A percentile compares a stretch with the other conserved stretches of the same genome.
Conservation (phyloP, 805 yeast species). For the Cyberlindnera maritima region DNA sequence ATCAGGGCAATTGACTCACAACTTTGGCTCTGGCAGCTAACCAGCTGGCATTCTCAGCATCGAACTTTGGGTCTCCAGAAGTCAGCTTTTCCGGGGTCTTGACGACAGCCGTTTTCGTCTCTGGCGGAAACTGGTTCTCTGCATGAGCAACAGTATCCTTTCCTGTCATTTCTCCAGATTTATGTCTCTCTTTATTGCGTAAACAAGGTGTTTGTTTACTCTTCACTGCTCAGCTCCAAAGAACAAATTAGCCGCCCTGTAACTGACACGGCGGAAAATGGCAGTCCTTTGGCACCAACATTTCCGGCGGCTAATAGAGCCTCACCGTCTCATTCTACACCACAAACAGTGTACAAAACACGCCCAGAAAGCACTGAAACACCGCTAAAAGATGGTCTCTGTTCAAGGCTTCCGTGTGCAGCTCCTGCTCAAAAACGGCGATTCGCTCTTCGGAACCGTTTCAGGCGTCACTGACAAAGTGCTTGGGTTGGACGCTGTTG, state of each 20-base stretch:
- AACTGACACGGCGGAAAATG: too few relatives aligned
- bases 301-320: too few relatives aligned
- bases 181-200: too few relatives aligned
- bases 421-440: conserved; percentile 10
- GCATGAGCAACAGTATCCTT: neutral
- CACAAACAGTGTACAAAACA: too few relatives aligned
- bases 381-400: conserved; percentile 12
- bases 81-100: neutral
- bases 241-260: too few relatives aligned
- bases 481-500: conserved; percentile 41
- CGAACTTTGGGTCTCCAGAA: conserved; percentile 16
- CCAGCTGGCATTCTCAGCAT: conserved; percentile 27
- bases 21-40: conserved; percentile 22
- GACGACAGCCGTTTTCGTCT: neutral
- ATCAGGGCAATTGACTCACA: conserved; percentile 4
- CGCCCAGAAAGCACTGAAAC: neutral
- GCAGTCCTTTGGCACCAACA: too few relatives aligned
- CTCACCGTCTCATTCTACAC: neutral
- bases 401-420: conserved; percentile 15
- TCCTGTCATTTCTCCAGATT: neutral
- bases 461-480: conserved; percentile 35
- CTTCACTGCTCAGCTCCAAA: too few relatives aligned
- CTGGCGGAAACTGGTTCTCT: neutral
- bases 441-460: conserved; percentile 10
- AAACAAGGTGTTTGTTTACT: too few relatives aligned